Conservation (phyloP, 331 rosid genomes). For the Pyracantha coccinea region DNA sequence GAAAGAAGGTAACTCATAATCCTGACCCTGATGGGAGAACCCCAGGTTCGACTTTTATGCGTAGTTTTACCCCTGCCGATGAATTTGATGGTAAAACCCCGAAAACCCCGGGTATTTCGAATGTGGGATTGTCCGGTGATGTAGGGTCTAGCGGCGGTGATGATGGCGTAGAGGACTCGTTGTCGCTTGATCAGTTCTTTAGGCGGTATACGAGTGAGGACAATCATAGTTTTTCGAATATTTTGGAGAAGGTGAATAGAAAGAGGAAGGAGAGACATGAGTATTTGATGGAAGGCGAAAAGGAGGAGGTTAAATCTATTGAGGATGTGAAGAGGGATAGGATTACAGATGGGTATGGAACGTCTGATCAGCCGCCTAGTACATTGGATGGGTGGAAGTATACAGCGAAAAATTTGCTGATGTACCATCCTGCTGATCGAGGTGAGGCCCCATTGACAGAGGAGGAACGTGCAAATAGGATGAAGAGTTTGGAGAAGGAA, state of each 20-base stretch:
- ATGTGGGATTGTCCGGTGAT: conserved; percentile 6
- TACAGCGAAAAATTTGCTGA: conserved; percentile 70
- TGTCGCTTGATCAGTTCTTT: conserved; percentile 74
- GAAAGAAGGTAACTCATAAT: conserved; percentile 36
- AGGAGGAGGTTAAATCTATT: conserved; percentile 38
- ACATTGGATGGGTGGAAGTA: conserved; percentile 89
- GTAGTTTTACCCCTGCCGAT: conserved; percentile 68
- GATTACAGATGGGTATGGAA: conserved; percentile 90
- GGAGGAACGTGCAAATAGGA: conserved; percentile 62
- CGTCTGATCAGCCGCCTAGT: conserved; percentile 83
- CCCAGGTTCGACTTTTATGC: conserved; percentile 81
- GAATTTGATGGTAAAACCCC: conserved; percentile 64
- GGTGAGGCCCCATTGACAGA: conserved; percentile 85
- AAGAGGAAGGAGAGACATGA: conserved; percentile 90
- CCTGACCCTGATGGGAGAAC: conserved; percentile 45
- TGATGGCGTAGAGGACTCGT: conserved; percentile 31
- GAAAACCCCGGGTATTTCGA: conserved; percentile 18
- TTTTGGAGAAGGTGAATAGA: conserved; percentile 82
- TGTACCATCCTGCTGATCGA: conserved; percentile 90
- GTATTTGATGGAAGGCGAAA: conserved; percentile 60
- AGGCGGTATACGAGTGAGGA: conserved; percentile 89
- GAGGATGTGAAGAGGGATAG: conserved; percentile 82
- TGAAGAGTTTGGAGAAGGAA: conserved; percentile 79
- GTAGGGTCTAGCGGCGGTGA: conserved; percentile 19
- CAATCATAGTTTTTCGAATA: conserved; percentile 67